A percentile compares a stretch with the other conserved stretches of the same genome.
These are phyloP conservation scores for Pseudozyma thailandica DNA, from an alignment of 1,284 basidiomycete species.

Conservation along the genomic window DNA sequence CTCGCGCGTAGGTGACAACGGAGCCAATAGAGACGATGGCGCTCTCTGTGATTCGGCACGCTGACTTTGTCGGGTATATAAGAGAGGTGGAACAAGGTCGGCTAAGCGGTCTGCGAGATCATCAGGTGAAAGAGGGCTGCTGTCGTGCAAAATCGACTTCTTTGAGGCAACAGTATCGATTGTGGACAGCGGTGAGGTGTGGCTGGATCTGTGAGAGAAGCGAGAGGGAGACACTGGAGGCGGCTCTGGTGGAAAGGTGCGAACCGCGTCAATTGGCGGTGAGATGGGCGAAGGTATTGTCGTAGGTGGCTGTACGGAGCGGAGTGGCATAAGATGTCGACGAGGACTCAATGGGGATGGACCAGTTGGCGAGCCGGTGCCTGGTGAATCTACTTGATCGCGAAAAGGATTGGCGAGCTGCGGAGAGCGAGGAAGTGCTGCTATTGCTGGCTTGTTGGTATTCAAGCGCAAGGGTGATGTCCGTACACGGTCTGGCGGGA, in stretches of 20 bases:
- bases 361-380: neutral
- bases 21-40: too few species aligned
- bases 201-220: conserved; percentile 3
- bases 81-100: neutral
- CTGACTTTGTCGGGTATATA: conserved; percentile 17
- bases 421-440: conserved; percentile 6
- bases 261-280: neutral
- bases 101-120: neutral
- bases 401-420: conserved; percentile 4
- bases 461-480: conserved; percentile 1
- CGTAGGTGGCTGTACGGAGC: conserved; percentile 23
- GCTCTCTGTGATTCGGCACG: too few species aligned
- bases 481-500: conserved; percentile 9
- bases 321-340: conserved; percentile 28
- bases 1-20: too few species aligned
- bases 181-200: conserved; percentile 13
- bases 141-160: neutral
- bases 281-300: conserved; percentile 21
- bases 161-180: conserved; percentile 14
- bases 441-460: neutral
- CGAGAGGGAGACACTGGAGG: conserved; percentile 10
- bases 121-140: neutral
- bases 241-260: neutral
- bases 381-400: neutral
- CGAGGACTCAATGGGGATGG: neutral